These are phyloP conservation scores for Suhomyces anneliseae DNA, from an alignment of 1,139 yeast genomes.

Conservation along the genomic window DNA sequence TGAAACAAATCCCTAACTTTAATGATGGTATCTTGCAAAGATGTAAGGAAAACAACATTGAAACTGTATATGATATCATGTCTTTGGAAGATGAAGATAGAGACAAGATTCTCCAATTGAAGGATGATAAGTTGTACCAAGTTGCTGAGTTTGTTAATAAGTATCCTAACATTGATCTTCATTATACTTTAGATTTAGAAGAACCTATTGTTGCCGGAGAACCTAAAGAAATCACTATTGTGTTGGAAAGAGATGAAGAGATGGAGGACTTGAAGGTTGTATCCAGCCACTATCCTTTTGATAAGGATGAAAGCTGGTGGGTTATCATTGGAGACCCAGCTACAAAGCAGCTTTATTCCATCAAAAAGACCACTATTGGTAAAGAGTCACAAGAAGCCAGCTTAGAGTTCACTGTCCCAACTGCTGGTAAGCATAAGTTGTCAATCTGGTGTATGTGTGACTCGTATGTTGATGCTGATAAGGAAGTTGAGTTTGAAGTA, in stretches of 20 bases:
- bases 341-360: constrained; percentile 66
- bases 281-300: constrained; percentile 55
- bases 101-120: constrained; percentile 58
- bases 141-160: constrained; percentile 89
- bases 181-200: constrained; percentile 48
- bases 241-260: constrained; percentile 70
- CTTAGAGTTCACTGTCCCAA: constrained; percentile 60
- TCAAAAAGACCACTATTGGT: constrained; percentile 61
- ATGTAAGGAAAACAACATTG: constrained; percentile 57
- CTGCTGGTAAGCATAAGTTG: constrained; percentile 58
- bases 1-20: constrained; percentile 80
- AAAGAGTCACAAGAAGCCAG: constrained; percentile 54
- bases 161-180: constrained; percentile 82
- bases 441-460: constrained; percentile 89
- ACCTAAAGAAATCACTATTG: constrained; percentile 49
- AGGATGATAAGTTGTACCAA: constrained; percentile 47
- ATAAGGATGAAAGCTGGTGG: constrained; percentile 86
- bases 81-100: constrained; percentile 80
- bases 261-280: constrained; percentile 65
- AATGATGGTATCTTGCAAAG: constrained; percentile 53
- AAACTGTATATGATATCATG: constrained; percentile 81
- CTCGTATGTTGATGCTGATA: constrained; percentile 87
- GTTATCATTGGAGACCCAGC: constrained; percentile 70
- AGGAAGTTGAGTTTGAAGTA: constrained; percentile 61
- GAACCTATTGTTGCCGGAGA: constrained; percentile 44